Percentiles rank a stretch among this genome's conserved stretches.
phyloP scores from a whole-genome alignment of 2,329 filamentous ascomycete genomes.

The Penicillium sumatraense region DNA sequence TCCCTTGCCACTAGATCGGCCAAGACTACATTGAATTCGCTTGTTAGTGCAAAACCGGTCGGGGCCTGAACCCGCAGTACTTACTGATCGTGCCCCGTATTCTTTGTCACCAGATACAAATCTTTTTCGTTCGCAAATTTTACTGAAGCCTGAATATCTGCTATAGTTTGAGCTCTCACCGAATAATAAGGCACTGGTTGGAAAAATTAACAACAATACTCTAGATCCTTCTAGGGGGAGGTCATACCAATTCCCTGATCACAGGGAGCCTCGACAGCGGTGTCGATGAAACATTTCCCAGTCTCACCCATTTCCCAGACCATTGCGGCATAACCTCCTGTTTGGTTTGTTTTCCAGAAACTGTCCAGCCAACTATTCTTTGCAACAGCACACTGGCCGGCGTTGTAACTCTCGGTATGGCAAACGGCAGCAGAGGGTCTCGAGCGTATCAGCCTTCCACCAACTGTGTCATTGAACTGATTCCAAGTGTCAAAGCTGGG shows the following conservation, averaged over 20 bases:
- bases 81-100: conserved; percentile 1
- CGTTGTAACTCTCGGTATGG: neutral
- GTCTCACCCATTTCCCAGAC: conserved; percentile 4
- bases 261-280: neutral
- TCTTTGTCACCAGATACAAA: neutral
- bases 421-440: conserved; percentile 5
- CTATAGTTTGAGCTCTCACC: neutral
- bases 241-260: neutral
- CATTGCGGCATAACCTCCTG: neutral
- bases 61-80: neutral
- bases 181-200: neutral
- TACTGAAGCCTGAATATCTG: neutral
- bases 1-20: conserved; percentile 4
- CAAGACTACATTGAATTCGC: neutral
- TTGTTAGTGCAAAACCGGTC: neutral
- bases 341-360: conserved; percentile 4
- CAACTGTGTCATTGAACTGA: neutral
- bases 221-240: neutral
- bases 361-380: conserved; percentile 3
- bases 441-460: conserved; percentile 1
- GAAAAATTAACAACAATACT: neutral
- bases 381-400: conserved; percentile 1
- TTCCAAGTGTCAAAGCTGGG: neutral
- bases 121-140: neutral
- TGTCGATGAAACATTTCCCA: conserved; percentile 4